Evolutionary conservation across 192 early-diverging fungal species (phyloP).

Genomic region (Pilaira anomala): DNA sequence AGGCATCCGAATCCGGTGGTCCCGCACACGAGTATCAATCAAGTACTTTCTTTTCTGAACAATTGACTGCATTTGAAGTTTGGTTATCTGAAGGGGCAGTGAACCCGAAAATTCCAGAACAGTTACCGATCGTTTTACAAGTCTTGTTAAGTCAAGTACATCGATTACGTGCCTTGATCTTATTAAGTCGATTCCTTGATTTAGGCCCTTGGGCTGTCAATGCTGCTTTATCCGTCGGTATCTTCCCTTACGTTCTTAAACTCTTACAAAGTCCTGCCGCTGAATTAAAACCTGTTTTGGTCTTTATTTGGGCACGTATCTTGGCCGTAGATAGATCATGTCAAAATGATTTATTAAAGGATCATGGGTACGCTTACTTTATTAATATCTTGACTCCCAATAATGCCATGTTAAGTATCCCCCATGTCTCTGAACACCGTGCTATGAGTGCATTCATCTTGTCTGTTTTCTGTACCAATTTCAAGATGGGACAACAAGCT

Average conservation of each 20-base stretch:
- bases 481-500: conserved; percentile 77
- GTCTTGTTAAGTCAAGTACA: conserved; percentile 94
- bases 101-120: conserved; percentile 80
- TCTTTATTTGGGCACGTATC: conserved; percentile 97
- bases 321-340: conserved; percentile 88
- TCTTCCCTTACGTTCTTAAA: conserved; percentile 96
- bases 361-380: conserved; percentile 91
- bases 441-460: conserved; percentile 96
- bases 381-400: conserved; percentile 81
- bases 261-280: conserved; percentile 88
- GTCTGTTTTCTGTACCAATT: conserved; percentile 87
- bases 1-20: conserved; percentile 43
- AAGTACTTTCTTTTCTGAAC: conserved; percentile 92
- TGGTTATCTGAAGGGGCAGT: conserved; percentile 86
- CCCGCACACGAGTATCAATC: conserved; percentile 63
- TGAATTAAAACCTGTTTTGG: conserved; percentile 90
- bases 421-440: conserved; percentile 82
- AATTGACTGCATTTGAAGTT: conserved; percentile 95
- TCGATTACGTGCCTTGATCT: conserved; percentile 84
- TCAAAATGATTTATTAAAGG: conserved; percentile 88
- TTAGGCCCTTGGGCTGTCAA: conserved; percentile 93
- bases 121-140: conserved; percentile 94
- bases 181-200: conserved; percentile 89
- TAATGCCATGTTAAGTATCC: conserved; percentile 57
- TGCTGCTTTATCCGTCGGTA: conserved; percentile 89